Evolutionary conservation across 352 stramenopile species (phyloP), one percentile per base, ranked within the genome.

Genomic region (Hyphochytrium catenoides): DNA sequence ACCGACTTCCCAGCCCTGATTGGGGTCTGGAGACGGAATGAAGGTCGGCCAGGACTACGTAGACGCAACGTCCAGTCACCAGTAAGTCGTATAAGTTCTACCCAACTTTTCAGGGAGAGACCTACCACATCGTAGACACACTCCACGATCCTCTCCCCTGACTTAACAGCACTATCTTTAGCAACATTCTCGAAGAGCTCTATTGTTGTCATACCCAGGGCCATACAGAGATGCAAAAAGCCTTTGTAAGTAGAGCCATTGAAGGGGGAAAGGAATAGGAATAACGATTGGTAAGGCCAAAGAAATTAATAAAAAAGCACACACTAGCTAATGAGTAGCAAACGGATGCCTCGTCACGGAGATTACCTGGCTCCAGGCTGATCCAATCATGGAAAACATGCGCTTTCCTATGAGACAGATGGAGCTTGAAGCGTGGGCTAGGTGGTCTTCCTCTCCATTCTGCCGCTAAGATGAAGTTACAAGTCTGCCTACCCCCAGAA

Each of bases 351-450:
- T 4, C 24, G n/a, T 21, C n/a, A 42, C 18, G 15, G 26, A 4
- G 23, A 19, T 8, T 51, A 77, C 64, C 64, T 46, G 54, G 41
- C n/a, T 66, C 43, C 44, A 84, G 73, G 7, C 66, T 79, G 48
- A 84, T 66, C 69, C 69, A 84, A 48, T 84, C 69, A 35, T 81
- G 66, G 41, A 81, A 84, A 19, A 75, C 47, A 25, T 69, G 65
- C 33, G 68, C 78, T 27, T 67, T 59, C 33, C 81, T 84, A 34
- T 84, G 66, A 50, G 74, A 69, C 14, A 78, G 51, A 36, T 79
- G 54, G 20, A 84, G 47, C 46, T 84, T 84, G 49, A 78, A 84
- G 3, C 67, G 66, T 3, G 64, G 60, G 33, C 74, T 78, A 2
- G 63, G 66, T 3, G 66, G 66, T 2, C n/a, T n/a, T n/a, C n/a